A percentile compares a stretch with the other conserved stretches of the same genome.
Conservation (phyloP, 2,329 filamentous ascomycete species). For the Macrophomina pseudophaseolina region DNA sequence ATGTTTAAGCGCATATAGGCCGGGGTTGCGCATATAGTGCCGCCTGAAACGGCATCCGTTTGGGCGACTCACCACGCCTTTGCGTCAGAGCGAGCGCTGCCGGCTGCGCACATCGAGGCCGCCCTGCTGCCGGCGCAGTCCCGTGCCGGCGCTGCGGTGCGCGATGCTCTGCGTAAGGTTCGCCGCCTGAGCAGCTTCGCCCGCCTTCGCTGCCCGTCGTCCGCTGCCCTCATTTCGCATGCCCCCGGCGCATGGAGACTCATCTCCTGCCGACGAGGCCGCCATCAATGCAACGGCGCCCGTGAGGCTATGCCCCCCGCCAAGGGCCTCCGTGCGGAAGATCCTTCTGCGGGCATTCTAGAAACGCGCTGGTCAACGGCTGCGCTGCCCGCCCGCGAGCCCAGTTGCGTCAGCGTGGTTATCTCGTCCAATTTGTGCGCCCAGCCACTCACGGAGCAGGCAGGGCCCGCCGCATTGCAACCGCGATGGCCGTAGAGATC, state of each 20-base stretch:
- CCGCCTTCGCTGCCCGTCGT: background rate
- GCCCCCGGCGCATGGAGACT: slow-evolving; percentile 20
- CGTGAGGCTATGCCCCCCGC: slow-evolving; percentile 12
- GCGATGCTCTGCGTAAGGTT: slow-evolving; percentile 26
- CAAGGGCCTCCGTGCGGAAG: slow-evolving; percentile 42
- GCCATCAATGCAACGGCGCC: slow-evolving; percentile 18
- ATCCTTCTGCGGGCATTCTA: slow-evolving; percentile 49
- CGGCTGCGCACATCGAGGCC: slow-evolving; percentile 15
- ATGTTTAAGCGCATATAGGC: slow-evolving; percentile 47
- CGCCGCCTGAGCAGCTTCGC: background rate
- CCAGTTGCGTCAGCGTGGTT: slow-evolving; percentile 32
- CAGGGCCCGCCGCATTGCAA: slow-evolving; percentile 44
- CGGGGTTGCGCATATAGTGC: slow-evolving; percentile 36
- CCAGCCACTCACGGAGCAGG: slow-evolving; percentile 47
- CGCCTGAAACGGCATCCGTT: slow-evolving; percentile 48
- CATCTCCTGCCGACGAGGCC: slow-evolving; percentile 21
- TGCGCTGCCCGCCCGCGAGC: slow-evolving; percentile 34
- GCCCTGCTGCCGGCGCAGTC: slow-evolving; percentile 8
- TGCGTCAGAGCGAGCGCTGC: slow-evolving; percentile 37
- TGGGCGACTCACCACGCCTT: slow-evolving; percentile 43
- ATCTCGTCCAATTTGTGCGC: slow-evolving; percentile 45
- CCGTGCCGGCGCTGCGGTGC: slow-evolving; percentile 24
- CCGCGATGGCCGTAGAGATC: slow-evolving; percentile 44
- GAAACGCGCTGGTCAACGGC: slow-evolving; percentile 35
- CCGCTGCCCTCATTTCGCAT: slow-evolving; percentile 20